These are phyloP conservation scores for Colletotrichum tamarilloi DNA, from an alignment of 2,329 filamentous ascomycete genomes.

Conservation along the genomic window DNA sequence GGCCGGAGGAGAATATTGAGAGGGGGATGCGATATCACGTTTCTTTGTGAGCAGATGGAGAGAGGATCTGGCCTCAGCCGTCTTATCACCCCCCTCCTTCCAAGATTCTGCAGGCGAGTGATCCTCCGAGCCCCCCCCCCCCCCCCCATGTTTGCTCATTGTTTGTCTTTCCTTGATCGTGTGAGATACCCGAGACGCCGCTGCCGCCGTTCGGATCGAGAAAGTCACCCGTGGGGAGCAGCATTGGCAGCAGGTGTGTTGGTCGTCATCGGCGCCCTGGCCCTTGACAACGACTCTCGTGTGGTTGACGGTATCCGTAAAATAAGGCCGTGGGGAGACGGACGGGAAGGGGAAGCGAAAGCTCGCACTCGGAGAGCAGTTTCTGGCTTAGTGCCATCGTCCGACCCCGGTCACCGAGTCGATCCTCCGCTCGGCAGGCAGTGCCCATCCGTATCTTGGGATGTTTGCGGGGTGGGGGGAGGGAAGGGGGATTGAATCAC, in stretches of 20 bases:
- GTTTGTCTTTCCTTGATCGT: background rate
- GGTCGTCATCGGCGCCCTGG: background rate
- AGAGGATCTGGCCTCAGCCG: background rate
- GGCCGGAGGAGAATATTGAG: background rate
- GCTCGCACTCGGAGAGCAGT: background rate
- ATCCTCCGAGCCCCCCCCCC: background rate
- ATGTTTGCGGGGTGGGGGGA: background rate
- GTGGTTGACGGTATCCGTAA: background rate
- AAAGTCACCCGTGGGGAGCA: background rate
- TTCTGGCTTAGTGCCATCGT: background rate
- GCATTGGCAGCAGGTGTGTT: background rate
- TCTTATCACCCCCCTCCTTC: background rate
- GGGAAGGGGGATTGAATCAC: background rate
- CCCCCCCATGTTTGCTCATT: background rate
- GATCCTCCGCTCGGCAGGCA: background rate
- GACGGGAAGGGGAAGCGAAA: background rate
- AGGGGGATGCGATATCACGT: background rate
- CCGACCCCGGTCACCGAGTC: background rate
- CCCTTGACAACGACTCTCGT: background rate
- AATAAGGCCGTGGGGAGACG: background rate
- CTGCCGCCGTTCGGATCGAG: conserved; percentile 21
- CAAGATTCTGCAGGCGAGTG: background rate
- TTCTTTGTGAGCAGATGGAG: background rate
- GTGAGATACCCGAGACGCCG: background rate
- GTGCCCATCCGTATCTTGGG: background rate